Conservation (phyloP, 768 basidiomycete species). For the Filobasidium floriforme region DNA sequence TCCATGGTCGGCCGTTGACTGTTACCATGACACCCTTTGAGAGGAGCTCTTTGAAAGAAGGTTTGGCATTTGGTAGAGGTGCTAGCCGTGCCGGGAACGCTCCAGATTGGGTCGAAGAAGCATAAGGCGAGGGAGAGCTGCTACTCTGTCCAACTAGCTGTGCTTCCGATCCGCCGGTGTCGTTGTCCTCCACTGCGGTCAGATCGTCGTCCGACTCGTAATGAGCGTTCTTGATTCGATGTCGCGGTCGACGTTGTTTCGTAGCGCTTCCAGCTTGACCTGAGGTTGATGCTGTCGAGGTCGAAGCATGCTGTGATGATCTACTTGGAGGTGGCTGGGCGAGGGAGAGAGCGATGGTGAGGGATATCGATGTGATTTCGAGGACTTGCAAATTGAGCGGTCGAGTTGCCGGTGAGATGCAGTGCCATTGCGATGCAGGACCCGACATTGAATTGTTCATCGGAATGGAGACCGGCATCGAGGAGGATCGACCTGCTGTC, state of each 20-base stretch:
- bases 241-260: slow-evolving; percentile 14
- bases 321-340: slow-evolving; percentile 18
- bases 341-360: slow-evolving; percentile 42
- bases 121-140: slow-evolving; percentile 15
- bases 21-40: slow-evolving; percentile 43
- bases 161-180: slow-evolving; percentile 18
- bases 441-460: slow-evolving; percentile 6
- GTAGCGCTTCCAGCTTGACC: slow-evolving; percentile 4
- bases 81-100: slow-evolving; percentile 13
- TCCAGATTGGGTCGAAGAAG: slow-evolving; percentile 16
- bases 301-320: neutral
- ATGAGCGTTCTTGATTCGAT: slow-evolving; percentile 18
- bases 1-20: slow-evolving; percentile 44
- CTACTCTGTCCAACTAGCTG: neutral
- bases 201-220: slow-evolving; percentile 34
- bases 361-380: slow-evolving; percentile 41
- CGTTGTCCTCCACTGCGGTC: slow-evolving; percentile 28
- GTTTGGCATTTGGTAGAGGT: slow-evolving; percentile 11
- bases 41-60: slow-evolving; percentile 40
- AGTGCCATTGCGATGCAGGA: slow-evolving; percentile 35
- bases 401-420: slow-evolving; percentile 38
- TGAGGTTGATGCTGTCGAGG: slow-evolving; percentile 10
- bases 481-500: neutral
- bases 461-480: neutral
- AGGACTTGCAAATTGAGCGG: slow-evolving; percentile 41